phyloP scores from a whole-genome alignment of 2,329 filamentous ascomycete genomes.

The Diatrype stigma region DNA sequence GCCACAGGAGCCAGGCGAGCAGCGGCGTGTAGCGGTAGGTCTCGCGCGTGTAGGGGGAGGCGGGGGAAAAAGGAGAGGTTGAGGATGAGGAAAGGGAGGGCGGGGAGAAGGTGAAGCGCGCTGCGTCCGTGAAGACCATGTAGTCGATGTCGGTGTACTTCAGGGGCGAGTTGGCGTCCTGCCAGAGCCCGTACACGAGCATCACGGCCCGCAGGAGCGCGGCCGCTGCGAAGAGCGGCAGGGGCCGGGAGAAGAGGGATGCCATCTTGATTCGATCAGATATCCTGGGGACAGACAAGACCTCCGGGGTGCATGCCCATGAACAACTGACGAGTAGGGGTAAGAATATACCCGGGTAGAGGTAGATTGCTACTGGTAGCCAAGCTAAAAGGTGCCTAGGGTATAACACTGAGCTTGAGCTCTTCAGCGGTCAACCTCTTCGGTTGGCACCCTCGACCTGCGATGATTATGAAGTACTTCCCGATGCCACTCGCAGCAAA shows the following conservation, averaged over 20 bases:
- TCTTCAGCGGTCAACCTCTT: not conserved
- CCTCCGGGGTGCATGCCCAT: too few relatives aligned
- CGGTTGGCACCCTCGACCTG: not conserved
- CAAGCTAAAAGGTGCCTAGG: not conserved
- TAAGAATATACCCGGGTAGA: not conserved
- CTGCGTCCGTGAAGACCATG: slow-evolving; percentile 93
- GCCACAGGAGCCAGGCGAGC: slow-evolving; percentile 84
- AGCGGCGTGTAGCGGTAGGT: slow-evolving; percentile 97
- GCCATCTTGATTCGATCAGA: slow-evolving; percentile 13
- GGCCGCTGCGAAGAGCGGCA: slow-evolving; percentile 52
- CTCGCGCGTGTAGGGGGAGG: slow-evolving; percentile 79
- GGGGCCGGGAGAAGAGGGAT: slow-evolving; percentile 33
- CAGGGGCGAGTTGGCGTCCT: slow-evolving; percentile 85
- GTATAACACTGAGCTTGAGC: not conserved
- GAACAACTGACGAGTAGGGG: not conserved
- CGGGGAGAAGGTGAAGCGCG: slow-evolving; percentile 54
- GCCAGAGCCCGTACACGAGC: slow-evolving; percentile 84
- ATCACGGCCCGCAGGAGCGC: slow-evolving; percentile 66
- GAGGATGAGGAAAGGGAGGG: slow-evolving; percentile 65
- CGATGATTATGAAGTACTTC: too few relatives aligned
- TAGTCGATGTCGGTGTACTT: slow-evolving; percentile 99
- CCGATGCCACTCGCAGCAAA: too few relatives aligned
- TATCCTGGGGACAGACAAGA: too few relatives aligned
- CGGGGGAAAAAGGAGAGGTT: slow-evolving; percentile 70
- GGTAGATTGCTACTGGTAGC: not conserved